Evolutionary conservation across 2,329 filamentous ascomycete genomes (phyloP).

Genomic region (Pseudogymnoascus sp.): DNA sequence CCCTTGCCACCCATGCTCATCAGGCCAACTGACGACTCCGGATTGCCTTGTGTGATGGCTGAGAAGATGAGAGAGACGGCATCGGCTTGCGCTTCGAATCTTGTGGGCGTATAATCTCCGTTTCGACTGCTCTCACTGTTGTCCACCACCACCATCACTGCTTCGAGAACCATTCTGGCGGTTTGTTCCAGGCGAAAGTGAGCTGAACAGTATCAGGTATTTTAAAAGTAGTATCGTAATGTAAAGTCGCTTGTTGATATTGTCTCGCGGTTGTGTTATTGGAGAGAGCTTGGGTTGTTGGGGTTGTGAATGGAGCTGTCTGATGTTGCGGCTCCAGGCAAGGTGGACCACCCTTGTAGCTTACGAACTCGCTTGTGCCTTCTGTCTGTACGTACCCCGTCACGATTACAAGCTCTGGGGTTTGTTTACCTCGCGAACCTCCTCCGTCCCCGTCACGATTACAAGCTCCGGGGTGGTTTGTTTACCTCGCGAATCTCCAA

Average conservation of each 20-base stretch:
- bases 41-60: constrained; percentile 88
- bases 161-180: constrained; percentile 91
- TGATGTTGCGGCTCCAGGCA: constrained; percentile 1
- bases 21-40: constrained; percentile 91
- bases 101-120: constrained; percentile 83
- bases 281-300: constrained; percentile 4
- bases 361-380: constrained; percentile 10
- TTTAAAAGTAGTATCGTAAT: neutral
- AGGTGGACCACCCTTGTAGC: constrained; percentile 5
- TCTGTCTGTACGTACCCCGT: neutral
- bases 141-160: constrained; percentile 98
- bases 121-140: constrained; percentile 99
- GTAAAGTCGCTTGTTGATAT: neutral
- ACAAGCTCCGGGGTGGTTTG: constrained; percentile 3
- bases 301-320: constrained; percentile 12
- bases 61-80: constrained; percentile 93
- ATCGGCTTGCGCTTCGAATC: constrained; percentile 94
- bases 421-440: constrained; percentile 1
- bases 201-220: neutral
- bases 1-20: constrained; percentile 99
- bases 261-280: constrained; percentile 1
- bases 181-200: constrained; percentile 15
- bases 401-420: constrained; percentile 2
- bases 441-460: neutral
- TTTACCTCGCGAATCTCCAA: neutral